Evolutionary conservation across 2,329 filamentous ascomycete species (phyloP).

Genomic region (Fusarium mexicanum): DNA sequence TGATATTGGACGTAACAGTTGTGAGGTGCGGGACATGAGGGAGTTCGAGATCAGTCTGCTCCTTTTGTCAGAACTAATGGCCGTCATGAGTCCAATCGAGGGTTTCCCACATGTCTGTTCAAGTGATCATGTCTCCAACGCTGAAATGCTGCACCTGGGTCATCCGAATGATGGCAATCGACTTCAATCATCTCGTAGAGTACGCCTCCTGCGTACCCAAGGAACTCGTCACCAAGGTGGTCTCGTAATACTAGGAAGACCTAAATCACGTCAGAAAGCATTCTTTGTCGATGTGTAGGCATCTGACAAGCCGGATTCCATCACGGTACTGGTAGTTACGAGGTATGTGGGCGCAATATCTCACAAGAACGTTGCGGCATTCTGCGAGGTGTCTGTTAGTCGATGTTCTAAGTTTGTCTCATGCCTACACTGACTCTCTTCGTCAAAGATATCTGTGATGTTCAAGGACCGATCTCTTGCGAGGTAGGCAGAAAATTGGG

Average conservation of each 20-base stretch:
- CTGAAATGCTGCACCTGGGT: conserved; percentile 57
- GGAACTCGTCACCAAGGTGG: conserved; percentile 56
- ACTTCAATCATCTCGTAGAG: conserved; percentile 59
- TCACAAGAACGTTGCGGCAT: conserved; percentile 57
- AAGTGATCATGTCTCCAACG: conserved; percentile 58
- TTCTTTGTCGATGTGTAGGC: neutral
- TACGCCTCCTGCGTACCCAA: conserved; percentile 56
- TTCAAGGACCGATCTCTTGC: neutral
- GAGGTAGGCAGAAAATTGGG: neutral
- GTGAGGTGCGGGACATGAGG: conserved; percentile 59
- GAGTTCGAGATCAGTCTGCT: conserved; percentile 54
- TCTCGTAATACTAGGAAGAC: conserved; percentile 55
- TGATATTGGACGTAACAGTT: conserved; percentile 54
- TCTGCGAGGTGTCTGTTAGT: conserved; percentile 43
- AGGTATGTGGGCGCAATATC: conserved; percentile 56
- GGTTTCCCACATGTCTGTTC: conserved; percentile 52
- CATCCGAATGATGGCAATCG: conserved; percentile 55
- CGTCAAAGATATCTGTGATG: conserved; percentile 29
- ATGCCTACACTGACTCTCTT: conserved; percentile 30
- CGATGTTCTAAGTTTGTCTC: neutral
- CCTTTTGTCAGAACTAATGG: conserved; percentile 7
- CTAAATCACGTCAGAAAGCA: conserved; percentile 34
- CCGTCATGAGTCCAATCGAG: neutral
- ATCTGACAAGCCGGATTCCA: conserved; percentile 53
- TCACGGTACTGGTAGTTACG: conserved; percentile 59